Evolutionary conservation across 2,329 filamentous ascomycete species (phyloP).

Genomic region (Microcyclospora pomicola): DNA sequence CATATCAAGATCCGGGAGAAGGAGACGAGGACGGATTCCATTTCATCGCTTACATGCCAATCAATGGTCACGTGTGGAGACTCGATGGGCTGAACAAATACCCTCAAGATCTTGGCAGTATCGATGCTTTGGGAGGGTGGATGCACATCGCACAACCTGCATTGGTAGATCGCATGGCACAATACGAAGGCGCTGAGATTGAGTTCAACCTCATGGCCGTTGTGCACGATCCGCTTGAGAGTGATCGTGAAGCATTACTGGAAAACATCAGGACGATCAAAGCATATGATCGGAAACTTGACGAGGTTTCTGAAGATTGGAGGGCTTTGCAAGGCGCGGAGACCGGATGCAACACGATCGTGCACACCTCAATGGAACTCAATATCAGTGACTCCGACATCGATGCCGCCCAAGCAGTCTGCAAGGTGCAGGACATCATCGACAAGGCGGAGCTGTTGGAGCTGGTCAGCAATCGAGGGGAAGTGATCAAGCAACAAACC

Average conservation of each 20-base stretch:
- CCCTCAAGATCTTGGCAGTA: constrained; percentile 50
- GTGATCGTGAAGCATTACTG: constrained; percentile 30
- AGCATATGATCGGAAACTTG: constrained; percentile 27
- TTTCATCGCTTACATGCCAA: constrained; percentile 78
- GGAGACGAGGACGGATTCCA: constrained; percentile 58
- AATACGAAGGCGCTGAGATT: constrained; percentile 50
- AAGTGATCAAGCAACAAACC: constrained; percentile 28
- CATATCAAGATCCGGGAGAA: constrained; percentile 30
- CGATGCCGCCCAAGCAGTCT: constrained; percentile 19
- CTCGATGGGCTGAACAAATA: constrained; percentile 69
- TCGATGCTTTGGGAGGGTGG: constrained; percentile 45
- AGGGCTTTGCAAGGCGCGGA: constrained; percentile 20
- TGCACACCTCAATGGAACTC: constrained; percentile 8
- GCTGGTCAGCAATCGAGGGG: constrained; percentile 6
- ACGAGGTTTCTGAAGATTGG: constrained; percentile 31
- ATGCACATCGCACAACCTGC: constrained; percentile 48
- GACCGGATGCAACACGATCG: constrained; percentile 10
- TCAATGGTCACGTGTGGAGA: constrained; percentile 65
- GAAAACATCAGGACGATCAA: constrained; percentile 33
- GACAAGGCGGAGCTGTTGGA: constrained; percentile 7
- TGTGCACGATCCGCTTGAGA: constrained; percentile 48
- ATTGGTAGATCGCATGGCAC: constrained; percentile 53
- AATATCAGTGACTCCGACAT: constrained; percentile 21
- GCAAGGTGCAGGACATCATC: constrained; percentile 14
- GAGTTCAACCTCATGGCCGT: constrained; percentile 70